Percentiles rank a stretch among this genome's conserved stretches.
These are phyloP conservation scores for Trifolium subterraneum DNA, from an alignment of 306 rosid genomes.

Conservation along the genomic window DNA sequence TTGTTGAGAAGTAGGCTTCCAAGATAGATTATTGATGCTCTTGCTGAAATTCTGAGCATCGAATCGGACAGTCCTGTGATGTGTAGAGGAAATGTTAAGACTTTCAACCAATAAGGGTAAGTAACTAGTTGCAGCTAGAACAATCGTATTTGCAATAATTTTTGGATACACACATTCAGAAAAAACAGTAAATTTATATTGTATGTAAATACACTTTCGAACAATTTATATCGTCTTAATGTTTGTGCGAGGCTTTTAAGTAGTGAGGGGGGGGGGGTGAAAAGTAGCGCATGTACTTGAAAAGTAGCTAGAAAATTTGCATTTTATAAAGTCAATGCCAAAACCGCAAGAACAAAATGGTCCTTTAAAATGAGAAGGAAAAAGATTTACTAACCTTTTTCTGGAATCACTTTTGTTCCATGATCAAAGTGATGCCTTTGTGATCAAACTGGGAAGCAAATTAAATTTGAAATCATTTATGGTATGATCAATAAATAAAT, in stretches of 20 bases:
- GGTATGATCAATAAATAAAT: not conserved
- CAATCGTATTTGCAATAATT: not conserved
- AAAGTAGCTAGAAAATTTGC: no score
- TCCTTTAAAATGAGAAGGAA: not conserved
- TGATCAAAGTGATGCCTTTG: not conserved
- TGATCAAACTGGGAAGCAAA: not conserved
- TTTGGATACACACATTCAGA: not conserved
- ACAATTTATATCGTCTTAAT: no score
- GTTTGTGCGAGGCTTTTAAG: no score
- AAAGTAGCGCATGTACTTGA: no score
- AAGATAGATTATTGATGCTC: slow-evolving; percentile 21
- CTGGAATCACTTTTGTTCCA: not conserved
- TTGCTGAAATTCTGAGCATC: not conserved
- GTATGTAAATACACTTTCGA: not conserved
- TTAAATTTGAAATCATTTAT: not conserved
- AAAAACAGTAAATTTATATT: not conserved
- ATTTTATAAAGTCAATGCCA: no score
- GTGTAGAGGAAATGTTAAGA: slow-evolving; percentile 11
- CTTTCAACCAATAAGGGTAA: not conserved
- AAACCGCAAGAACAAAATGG: no score
- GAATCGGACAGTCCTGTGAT: slow-evolving; percentile 9
- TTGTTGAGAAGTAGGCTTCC: slow-evolving; percentile 26
- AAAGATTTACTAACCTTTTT: not conserved
- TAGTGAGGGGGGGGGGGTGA: no score
- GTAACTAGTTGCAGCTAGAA: not conserved